phyloP scores from a whole-genome alignment of 2,329 filamentous ascomycete species.

The Dendryphion nanum region DNA sequence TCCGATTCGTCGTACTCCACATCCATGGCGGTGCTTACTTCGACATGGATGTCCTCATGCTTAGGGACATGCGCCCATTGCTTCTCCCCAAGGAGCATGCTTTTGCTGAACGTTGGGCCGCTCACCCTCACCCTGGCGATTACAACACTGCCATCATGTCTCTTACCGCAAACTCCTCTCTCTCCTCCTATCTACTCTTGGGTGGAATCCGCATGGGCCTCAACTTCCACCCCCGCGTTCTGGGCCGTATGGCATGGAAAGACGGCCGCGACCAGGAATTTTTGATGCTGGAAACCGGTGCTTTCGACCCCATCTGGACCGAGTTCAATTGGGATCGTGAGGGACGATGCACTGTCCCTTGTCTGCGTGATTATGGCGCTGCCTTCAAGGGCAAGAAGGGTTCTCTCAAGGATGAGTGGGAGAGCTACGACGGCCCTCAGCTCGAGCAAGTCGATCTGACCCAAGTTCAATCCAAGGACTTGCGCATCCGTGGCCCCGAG shows the following conservation, averaged over 20 bases:
- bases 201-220: conserved; percentile 58
- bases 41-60: conserved; percentile 57
- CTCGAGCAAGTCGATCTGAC: conserved; percentile 35
- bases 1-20: conserved; percentile 56
- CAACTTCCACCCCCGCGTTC: conserved; percentile 56
- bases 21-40: conserved; percentile 55
- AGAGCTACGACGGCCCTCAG: conserved; percentile 49
- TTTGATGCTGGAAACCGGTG: conserved; percentile 57
- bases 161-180: conserved; percentile 54
- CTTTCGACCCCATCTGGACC: conserved; percentile 59
- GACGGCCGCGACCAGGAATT: conserved; percentile 55
- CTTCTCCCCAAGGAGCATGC: conserved; percentile 51
- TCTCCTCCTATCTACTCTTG: conserved; percentile 55
- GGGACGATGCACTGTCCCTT: conserved; percentile 54
- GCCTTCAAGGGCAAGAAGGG: conserved; percentile 51
- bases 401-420: conserved; percentile 53
- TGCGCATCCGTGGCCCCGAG: conserved; percentile 14
- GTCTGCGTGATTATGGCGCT: conserved; percentile 53
- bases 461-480: conserved; percentile 26
- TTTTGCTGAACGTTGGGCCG: conserved; percentile 58
- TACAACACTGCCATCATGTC: conserved; percentile 60
- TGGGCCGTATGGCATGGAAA: conserved; percentile 58
- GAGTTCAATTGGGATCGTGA: conserved; percentile 56
- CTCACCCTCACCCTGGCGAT: conserved; percentile 53
- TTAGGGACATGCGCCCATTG: conserved; percentile 55